These are phyloP conservation scores for Penicillium crustosum DNA, from an alignment of 2,329 filamentous ascomycete genomes.

Conservation along the genomic window DNA sequence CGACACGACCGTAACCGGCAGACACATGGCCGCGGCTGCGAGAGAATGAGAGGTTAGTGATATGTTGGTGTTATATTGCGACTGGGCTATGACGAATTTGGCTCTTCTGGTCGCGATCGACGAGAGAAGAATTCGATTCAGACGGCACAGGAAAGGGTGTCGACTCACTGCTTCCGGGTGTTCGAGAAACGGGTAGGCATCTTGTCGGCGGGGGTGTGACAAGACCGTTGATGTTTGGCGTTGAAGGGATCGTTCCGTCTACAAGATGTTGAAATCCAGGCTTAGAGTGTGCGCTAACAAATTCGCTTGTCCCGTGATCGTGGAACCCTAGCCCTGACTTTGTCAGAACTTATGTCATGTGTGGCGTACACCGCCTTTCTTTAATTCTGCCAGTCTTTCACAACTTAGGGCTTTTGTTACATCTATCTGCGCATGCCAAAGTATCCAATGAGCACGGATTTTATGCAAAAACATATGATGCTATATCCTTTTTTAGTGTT, in stretches of 20 bases:
- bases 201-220: slow-evolving; percentile 46
- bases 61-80: slow-evolving; percentile 10
- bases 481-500: background rate
- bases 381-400: slow-evolving; percentile 8
- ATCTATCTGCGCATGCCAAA: background rate
- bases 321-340: slow-evolving; percentile 31
- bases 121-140: slow-evolving; percentile 14
- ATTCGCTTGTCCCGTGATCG: slow-evolving; percentile 40
- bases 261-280: slow-evolving; percentile 40
- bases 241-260: slow-evolving; percentile 35
- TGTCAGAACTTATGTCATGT: slow-evolving; percentile 1
- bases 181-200: slow-evolving; percentile 54
- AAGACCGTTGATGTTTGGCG: slow-evolving; percentile 42
- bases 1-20: slow-evolving; percentile 96
- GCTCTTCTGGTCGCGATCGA: slow-evolving; percentile 17
- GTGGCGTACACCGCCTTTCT: background rate
- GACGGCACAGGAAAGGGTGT: slow-evolving; percentile 22
- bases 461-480: background rate
- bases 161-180: slow-evolving; percentile 51
- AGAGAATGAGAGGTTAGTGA: slow-evolving; percentile 27
- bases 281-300: slow-evolving; percentile 41
- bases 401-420: background rate
- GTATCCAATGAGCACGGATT: background rate
- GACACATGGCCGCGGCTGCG: slow-evolving; percentile 92
- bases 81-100: slow-evolving; percentile 21